Percentiles rank a stretch among this genome's conserved stretches.
phyloP scores from a whole-genome alignment of 2,329 filamentous ascomycete species.

The Tolypocladium cylindrosporum region DNA sequence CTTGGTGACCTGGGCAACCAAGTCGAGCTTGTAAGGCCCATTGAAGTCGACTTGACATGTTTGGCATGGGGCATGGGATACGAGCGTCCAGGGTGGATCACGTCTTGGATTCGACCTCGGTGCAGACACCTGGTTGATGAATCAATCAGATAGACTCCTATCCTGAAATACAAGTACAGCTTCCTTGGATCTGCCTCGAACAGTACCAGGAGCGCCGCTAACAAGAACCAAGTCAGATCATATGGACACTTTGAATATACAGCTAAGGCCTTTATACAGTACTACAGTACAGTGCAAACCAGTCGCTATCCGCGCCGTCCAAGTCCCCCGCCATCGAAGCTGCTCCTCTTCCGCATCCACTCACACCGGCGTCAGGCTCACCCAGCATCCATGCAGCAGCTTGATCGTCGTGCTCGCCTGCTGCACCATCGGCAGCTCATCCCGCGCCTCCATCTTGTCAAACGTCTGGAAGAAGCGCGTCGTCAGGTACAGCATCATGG shows the following conservation, averaged over 20 bases:
- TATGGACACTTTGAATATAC: no score
- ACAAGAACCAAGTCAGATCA: background rate
- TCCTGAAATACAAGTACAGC: background rate
- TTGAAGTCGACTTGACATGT: background rate
- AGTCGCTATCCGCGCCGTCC: no score
- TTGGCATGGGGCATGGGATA: no score
- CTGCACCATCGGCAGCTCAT: slow-evolving; percentile 15
- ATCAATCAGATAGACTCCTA: no score
- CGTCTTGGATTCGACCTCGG: background rate
- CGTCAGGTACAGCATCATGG: slow-evolving; percentile 27
- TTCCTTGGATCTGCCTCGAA: background rate
- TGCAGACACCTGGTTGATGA: no score
- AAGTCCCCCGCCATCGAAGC: background rate
- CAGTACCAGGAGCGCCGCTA: background rate
- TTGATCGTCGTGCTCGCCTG: slow-evolving; percentile 13
- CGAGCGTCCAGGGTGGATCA: no score
- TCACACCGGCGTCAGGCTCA: slow-evolving; percentile 12
- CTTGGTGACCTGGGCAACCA: background rate
- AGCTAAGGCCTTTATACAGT: no score
- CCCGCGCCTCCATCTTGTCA: slow-evolving; percentile 14
- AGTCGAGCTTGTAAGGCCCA: background rate
- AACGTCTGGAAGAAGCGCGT: slow-evolving; percentile 24
- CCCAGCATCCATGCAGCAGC: slow-evolving; percentile 15
- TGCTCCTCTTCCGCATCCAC: background rate
- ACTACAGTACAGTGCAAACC: no score